phyloP scores from a whole-genome alignment of 2,329 filamentous ascomycete genomes.

The Apiospora aurea region DNA sequence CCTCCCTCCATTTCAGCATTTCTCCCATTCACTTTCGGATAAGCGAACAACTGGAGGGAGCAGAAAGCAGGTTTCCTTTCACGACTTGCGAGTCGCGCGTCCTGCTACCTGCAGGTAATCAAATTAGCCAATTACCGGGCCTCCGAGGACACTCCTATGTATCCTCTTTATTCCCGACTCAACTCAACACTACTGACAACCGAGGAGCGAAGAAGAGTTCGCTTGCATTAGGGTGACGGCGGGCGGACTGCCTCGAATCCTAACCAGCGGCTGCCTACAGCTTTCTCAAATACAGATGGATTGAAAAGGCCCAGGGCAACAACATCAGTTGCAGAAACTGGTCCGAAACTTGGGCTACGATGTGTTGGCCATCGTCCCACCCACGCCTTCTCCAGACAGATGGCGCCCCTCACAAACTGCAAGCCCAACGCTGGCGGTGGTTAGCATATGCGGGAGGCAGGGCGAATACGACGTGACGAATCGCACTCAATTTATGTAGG shows the following conservation, averaged over 20 bases:
- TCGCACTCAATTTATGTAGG: conserved; percentile 11
- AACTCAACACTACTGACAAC: background rate
- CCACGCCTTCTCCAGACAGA: conserved; percentile 8
- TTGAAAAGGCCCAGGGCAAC: background rate
- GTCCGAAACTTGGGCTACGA: conserved; percentile 15
- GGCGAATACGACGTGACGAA: conserved; percentile 18
- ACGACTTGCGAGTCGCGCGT: conserved; percentile 19
- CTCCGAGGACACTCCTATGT: background rate
- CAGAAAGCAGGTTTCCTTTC: conserved; percentile 12
- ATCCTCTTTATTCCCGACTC: background rate
- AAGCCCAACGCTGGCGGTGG: background rate
- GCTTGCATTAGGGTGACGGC: background rate
- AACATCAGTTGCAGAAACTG: background rate
- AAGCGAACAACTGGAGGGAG: background rate
- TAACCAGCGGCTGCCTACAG: background rate
- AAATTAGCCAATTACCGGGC: conserved; percentile 12
- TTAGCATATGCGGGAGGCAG: conserved; percentile 19
- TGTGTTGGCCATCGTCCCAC: conserved; percentile 13
- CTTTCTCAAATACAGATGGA: background rate
- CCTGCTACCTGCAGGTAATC: conserved; percentile 14
- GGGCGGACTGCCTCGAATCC: background rate
- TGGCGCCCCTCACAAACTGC: background rate
- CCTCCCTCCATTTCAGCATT: conserved; percentile 17
- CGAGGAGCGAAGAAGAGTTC: background rate
- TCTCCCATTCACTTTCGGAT: conserved; percentile 20